Evolutionary conservation across 257 asterid species (phyloP).

Genomic region (Fraxinus pennsylvanica): DNA sequence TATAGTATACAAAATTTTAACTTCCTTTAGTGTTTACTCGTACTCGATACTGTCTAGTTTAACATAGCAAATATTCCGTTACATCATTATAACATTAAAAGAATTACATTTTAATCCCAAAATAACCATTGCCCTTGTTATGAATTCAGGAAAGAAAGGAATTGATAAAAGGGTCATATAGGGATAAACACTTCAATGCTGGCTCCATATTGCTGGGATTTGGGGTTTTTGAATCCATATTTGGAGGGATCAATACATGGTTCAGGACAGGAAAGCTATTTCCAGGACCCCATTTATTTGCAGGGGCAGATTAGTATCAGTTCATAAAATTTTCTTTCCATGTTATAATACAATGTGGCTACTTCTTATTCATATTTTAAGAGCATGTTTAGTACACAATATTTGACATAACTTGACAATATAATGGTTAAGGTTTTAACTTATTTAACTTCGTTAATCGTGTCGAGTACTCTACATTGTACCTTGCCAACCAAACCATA

Average conservation of each 20-base stretch:
- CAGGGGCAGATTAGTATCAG: conserved; percentile 67
- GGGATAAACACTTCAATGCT: conserved; percentile 85
- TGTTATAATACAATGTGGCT: no score
- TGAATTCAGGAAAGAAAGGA: conserved; percentile 72
- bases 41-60: not conserved
- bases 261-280: conserved; percentile 85
- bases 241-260: conserved; percentile 85
- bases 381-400: not conserved
- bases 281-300: conserved; percentile 95
- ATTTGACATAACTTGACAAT: not conserved
- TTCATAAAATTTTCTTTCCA: no score
- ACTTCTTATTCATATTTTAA: no score
- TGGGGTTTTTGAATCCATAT: conserved; percentile 71
- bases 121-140: not conserved
- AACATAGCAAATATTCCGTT: not conserved
- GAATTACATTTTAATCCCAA: not conserved
- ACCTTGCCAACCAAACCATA: not conserved
- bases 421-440: not conserved
- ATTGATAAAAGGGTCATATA: conserved; percentile 79
- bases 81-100: not conserved
- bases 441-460: not conserved
- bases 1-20: not conserved
- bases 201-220: conserved; percentile 87
- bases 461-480: not conserved
- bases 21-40: no score